Evolutionary conservation across 805 yeast species (phyloP).

Genomic region (Lipomyces starkeyi): DNA sequence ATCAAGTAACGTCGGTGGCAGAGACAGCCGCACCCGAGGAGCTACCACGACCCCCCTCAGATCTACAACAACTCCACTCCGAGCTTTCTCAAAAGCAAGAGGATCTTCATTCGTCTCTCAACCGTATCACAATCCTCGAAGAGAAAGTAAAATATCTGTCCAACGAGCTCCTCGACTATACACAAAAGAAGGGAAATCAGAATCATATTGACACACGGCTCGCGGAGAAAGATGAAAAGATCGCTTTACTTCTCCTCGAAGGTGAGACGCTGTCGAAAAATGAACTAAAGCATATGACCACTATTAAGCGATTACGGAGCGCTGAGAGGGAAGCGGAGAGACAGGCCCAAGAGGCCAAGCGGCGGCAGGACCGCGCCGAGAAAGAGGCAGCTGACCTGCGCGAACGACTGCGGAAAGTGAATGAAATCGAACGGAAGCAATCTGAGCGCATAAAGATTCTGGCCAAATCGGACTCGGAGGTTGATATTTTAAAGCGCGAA

Average conservation of each 20-base stretch:
- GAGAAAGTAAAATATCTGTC: constrained; percentile 45
- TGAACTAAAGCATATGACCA: constrained; percentile 70
- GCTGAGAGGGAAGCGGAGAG: constrained; percentile 52
- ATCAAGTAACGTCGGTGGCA: not conserved
- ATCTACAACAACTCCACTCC: constrained; percentile 5
- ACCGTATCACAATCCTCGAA: constrained; percentile 40
- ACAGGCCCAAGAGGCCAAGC: constrained; percentile 43
- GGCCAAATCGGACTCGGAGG: constrained; percentile 37
- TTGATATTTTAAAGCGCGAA: constrained; percentile 36
- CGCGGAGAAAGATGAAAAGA: constrained; percentile 61
- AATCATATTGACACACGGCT: constrained; percentile 31
- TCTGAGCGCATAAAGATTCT: constrained; percentile 39
- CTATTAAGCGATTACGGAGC: constrained; percentile 65
- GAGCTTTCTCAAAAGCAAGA: constrained; percentile 31
- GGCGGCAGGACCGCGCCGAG: constrained; percentile 43
- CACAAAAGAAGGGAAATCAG: constrained; percentile 26
- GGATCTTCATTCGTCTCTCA: constrained; percentile 32
- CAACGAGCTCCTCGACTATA: constrained; percentile 35
- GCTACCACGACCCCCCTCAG: not conserved
- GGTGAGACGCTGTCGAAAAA: constrained; percentile 74
- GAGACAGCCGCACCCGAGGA: not conserved
- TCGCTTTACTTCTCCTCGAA: constrained; percentile 71
- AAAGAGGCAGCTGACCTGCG: constrained; percentile 53
- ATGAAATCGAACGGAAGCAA: constrained; percentile 39
- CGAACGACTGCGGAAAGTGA: constrained; percentile 35